Conservation (phyloP, 176 grass and related monocot genomes). For the Miscanthus lutarioriparius region DNA sequence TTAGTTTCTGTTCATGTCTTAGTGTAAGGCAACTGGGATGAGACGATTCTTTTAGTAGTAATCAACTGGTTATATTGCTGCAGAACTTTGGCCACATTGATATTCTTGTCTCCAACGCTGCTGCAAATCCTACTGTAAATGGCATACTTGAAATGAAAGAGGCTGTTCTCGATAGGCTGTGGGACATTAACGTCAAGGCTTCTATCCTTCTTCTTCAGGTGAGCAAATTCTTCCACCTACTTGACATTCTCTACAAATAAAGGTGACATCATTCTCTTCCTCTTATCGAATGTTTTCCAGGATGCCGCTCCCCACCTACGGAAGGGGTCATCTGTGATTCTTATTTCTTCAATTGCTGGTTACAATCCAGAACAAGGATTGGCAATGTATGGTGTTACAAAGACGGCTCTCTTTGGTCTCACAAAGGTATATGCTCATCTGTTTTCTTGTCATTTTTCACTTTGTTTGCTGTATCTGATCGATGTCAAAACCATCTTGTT, state of each 20-base stretch:
- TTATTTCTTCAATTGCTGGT: constrained; percentile 86
- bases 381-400: constrained; percentile 95
- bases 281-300: constrained; percentile 43
- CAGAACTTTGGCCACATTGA: constrained; percentile 90
- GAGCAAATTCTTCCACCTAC: constrained; percentile 20
- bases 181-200: constrained; percentile 94
- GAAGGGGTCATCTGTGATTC: constrained; percentile 86
- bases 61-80: constrained; percentile 13
- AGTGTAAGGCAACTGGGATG: background rate
- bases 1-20: constrained; percentile 13
- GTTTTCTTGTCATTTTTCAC: background rate
- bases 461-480: no score
- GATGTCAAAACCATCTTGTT: no score
- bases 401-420: constrained; percentile 92
- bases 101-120: constrained; percentile 90
- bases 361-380: constrained; percentile 70
- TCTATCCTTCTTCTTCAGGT: constrained; percentile 87
- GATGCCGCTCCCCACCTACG: constrained; percentile 62
- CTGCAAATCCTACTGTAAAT: constrained; percentile 79
- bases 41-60: background rate
- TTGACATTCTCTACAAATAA: constrained; percentile 4
- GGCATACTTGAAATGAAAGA: constrained; percentile 75
- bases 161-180: constrained; percentile 80
- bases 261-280: background rate
- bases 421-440: constrained; percentile 70